phyloP scores from a whole-genome alignment of 148 eudicot species.

The Gaultheria prostrata region DNA sequence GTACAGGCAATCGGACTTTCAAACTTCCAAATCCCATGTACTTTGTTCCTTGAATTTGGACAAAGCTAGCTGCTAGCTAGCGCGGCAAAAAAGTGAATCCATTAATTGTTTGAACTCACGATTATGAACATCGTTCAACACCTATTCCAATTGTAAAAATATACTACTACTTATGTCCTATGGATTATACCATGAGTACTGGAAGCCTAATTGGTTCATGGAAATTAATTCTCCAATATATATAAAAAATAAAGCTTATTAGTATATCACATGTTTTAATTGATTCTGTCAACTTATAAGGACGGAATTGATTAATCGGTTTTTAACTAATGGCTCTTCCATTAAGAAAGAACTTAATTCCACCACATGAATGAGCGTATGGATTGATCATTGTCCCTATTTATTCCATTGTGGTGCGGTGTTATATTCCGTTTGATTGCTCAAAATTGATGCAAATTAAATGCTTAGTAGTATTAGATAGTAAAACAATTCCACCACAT shows the following conservation, averaged over 20 bases:
- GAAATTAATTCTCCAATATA: neutral
- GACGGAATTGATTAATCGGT: neutral
- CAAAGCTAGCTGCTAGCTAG: no score
- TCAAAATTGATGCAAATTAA: no score
- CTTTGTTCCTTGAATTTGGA: conserved; percentile 51
- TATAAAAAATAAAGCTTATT: neutral
- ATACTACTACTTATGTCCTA: no score
- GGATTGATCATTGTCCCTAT: no score
- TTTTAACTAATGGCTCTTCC: no score
- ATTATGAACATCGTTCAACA: neutral
- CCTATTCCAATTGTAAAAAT: neutral
- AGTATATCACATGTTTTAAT: neutral
- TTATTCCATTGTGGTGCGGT: no score
- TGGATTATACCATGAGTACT: neutral
- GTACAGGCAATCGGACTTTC: conserved; percentile 63
- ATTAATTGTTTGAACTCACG: neutral
- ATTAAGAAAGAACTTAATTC: no score
- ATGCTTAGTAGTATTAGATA: no score
- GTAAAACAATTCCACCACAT: no score
- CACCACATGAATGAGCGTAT: no score
- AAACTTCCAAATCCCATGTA: conserved; percentile 92
- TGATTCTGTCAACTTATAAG: neutral
- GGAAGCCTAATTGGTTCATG: neutral
- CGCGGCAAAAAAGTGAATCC: neutral
- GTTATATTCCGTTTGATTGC: no score